Conservation (phyloP, 805 yeast genomes). For the Saccharomycopsis babjevae region DNA sequence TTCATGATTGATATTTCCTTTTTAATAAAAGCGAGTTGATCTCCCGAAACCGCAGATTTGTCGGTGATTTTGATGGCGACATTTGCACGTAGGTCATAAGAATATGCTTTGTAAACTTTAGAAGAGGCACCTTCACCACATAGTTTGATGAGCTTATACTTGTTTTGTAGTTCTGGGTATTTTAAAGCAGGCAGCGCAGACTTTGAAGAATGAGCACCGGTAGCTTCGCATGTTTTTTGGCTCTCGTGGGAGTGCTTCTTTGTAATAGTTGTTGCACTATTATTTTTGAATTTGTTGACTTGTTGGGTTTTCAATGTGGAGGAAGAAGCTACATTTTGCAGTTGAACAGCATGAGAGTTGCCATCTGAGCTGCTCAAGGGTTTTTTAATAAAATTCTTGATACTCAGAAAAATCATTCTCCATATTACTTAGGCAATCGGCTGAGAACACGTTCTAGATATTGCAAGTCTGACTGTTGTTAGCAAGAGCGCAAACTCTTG, state of each 20-base stretch:
- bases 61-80: constrained; percentile 74
- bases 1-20: constrained; percentile 72
- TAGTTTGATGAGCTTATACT: constrained; percentile 28
- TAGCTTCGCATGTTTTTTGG: background rate
- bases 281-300: background rate
- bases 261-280: background rate
- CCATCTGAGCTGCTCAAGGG: background rate
- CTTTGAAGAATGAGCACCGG: background rate
- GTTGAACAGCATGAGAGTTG: background rate
- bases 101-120: constrained; percentile 64
- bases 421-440: background rate
- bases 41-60: constrained; percentile 42
- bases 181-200: constrained; percentile 1
- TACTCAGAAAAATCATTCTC: constrained; percentile 1
- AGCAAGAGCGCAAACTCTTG: too few species aligned
- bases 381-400: constrained; percentile 8
- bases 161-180: constrained; percentile 22
- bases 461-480: too few species aligned
- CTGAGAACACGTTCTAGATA: too few species aligned
- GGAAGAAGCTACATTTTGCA: background rate
- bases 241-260: background rate
- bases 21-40: constrained; percentile 46
- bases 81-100: constrained; percentile 29
- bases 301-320: background rate
- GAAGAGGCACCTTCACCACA: constrained; percentile 90